Evolutionary conservation across 2,329 filamentous ascomycete genomes (phyloP).

Genomic region (Aaosphaeria pasadenensis): DNA sequence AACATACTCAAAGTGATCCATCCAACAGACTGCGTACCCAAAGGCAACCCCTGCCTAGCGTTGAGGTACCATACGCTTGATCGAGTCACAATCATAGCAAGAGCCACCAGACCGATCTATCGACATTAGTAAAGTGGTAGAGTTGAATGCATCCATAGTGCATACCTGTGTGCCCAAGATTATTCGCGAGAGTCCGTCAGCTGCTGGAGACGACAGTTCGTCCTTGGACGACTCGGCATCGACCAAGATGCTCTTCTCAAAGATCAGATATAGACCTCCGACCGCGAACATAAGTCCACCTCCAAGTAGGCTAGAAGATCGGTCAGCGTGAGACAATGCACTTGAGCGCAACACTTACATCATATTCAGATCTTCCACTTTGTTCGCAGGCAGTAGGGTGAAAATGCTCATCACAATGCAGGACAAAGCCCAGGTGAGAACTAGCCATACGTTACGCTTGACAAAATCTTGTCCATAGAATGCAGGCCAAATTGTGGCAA

Average conservation of each 20-base stretch:
- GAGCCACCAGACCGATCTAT: constrained; percentile 70
- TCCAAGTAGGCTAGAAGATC: constrained; percentile 60
- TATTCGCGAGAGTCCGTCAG: constrained; percentile 52
- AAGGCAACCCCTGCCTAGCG: constrained; percentile 77
- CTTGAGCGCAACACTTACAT: constrained; percentile 57
- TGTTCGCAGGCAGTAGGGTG: constrained; percentile 83
- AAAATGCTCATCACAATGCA: constrained; percentile 86
- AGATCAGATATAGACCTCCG: constrained; percentile 74
- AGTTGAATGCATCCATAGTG: not conserved
- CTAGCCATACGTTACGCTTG: constrained; percentile 60
- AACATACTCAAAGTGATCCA: constrained; percentile 72
- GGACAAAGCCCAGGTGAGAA: constrained; percentile 69
- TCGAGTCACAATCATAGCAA: constrained; percentile 82
- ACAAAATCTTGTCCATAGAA: constrained; percentile 73
- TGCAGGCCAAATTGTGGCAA: constrained; percentile 75
- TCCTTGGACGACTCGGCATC: constrained; percentile 35
- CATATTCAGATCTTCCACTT: constrained; percentile 70
- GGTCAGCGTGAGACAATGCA: not conserved
- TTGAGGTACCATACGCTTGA: constrained; percentile 84
- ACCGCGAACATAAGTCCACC: constrained; percentile 74
- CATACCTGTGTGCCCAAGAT: constrained; percentile 66
- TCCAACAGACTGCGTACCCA: constrained; percentile 83
- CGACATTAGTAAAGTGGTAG: not conserved
- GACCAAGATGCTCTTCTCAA: constrained; percentile 64
- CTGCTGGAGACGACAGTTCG: constrained; percentile 22